Evolutionary conservation across 495 filamentous ascomycete genomes (phyloP).

Genomic region (Thozetella sp.): DNA sequence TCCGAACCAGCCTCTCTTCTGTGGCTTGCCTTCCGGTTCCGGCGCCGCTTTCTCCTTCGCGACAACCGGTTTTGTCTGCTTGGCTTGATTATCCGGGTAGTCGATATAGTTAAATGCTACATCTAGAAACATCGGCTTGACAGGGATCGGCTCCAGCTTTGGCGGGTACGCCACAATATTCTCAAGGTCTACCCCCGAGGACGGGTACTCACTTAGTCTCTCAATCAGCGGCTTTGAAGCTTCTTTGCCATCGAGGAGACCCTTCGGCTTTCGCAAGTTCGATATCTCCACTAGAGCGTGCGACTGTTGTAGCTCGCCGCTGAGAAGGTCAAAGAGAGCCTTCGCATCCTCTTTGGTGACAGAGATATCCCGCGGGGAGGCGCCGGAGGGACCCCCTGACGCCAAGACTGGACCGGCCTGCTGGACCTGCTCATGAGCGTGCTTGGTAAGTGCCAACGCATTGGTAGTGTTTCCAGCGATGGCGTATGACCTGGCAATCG

Average conservation of each 20-base stretch:
- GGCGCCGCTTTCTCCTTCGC: constrained; percentile 24
- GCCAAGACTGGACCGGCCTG: constrained; percentile 38
- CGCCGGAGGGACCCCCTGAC: constrained; percentile 20
- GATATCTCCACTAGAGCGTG: constrained; percentile 83
- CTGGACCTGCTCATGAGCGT: constrained; percentile 61
- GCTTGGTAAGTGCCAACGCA: constrained; percentile 80
- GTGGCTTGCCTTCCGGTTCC: constrained; percentile 53
- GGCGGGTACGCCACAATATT: constrained; percentile 90
- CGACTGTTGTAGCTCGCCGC: constrained; percentile 70
- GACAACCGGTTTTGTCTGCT: constrained; percentile 6
- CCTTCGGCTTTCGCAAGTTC: constrained; percentile 47
- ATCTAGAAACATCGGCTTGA: constrained; percentile 96
- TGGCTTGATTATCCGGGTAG: constrained; percentile 68
- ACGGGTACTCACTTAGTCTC: constrained; percentile 72
- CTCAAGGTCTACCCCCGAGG: constrained; percentile 65
- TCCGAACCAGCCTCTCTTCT: constrained; percentile 85
- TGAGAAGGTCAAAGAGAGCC: constrained; percentile 60
- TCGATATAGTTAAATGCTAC: constrained; percentile 98
- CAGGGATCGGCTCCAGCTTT: constrained; percentile 76
- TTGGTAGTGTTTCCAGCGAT: constrained; percentile 73
- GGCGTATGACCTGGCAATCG: constrained; percentile 83
- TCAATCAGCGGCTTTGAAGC: constrained; percentile 60
- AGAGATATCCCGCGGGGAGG: constrained; percentile 50
- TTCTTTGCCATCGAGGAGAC: constrained; percentile 16
- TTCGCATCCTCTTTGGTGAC: constrained; percentile 59